Evolutionary conservation across 176 grass and related monocot species (phyloP), one percentile per base, ranked within the genome.

Genomic region (Themeda triandra): DNA sequence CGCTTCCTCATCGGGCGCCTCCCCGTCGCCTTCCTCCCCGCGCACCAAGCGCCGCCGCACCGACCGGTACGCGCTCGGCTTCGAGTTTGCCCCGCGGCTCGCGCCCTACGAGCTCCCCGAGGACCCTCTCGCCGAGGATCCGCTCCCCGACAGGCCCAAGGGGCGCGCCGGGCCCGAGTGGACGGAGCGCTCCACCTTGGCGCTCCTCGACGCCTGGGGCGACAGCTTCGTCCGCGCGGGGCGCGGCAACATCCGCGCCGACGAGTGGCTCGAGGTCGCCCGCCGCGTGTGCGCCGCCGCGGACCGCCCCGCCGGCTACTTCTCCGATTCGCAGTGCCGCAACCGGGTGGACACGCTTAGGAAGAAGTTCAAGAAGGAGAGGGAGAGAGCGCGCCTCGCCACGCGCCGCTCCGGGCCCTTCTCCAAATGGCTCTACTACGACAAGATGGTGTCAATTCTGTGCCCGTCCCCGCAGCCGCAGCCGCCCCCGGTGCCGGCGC

Each of bases 361-460:
- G 87, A 95, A 92, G 91, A 88, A 90, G 85, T 98, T 93, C 17
- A 91, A 89, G 83, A 98, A 90, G 67, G 92, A 98, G 88, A 95
- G 85, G 78, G 87, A 84, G 42, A 79, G 67, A 45, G 10, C 49
- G 78, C 83, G 64, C 63, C 63, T 77, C n/a, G 30, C 85, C 21
- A 72, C 74, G 6, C 79, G 71, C 14, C 82, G 78, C 82, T 54
- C 85, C 18, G 19, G 9, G 17, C 28, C 59, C 23, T 74, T 42
- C 25, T 74, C 68, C 36, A 93, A 85, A 63, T 98, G 96, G 96
- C 41, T 90, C 59, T 98, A 98, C 82, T 98, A 85, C 75, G 78
- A 90, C 71, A 95, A 89, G 82, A 73, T 98, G 88, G 44, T 80
- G 72, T 80, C 79, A n/a, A 59, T 98, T 53, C 60, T 95, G 71